A percentile compares a stretch with the other conserved stretches of the same genome.
These are phyloP conservation scores for Rhizoctonia solani DNA, from an alignment of 1,284 basidiomycete genomes.

Conservation along the genomic window DNA sequence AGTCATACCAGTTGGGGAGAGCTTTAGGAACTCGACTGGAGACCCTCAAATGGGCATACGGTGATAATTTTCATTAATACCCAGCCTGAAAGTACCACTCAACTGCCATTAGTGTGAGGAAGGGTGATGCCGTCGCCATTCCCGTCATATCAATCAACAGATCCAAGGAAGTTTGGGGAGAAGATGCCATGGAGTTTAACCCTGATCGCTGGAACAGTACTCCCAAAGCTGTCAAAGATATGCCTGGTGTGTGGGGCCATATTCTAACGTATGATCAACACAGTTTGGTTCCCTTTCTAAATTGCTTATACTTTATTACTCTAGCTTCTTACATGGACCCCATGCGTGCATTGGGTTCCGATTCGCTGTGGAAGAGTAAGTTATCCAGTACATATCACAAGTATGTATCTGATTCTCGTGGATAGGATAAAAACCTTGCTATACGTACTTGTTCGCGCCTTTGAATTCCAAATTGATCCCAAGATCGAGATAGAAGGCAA, in stretches of 20 bases:
- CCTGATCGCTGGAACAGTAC: conserved; percentile 62
- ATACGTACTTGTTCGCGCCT: conserved; percentile 40
- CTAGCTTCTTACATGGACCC: conserved; percentile 42
- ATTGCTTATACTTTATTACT: not conserved
- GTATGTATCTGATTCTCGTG: conserved; percentile 26
- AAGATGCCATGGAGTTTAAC: conserved; percentile 50
- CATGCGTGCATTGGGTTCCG: conserved; percentile 67
- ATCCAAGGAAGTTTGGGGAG: conserved; percentile 57
- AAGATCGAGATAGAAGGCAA: conserved; percentile 23
- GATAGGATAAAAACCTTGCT: conserved; percentile 43
- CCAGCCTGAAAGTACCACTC: not conserved
- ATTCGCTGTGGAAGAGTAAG: conserved; percentile 67
- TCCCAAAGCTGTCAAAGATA: conserved; percentile 50
- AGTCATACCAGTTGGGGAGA: conserved; percentile 45
- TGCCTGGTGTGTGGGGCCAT: conserved; percentile 64
- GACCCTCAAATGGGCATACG: conserved; percentile 46
- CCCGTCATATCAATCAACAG: conserved; percentile 56
- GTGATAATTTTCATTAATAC: conserved; percentile 39
- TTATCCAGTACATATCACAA: conserved; percentile 2
- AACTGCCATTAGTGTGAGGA: conserved; percentile 45
- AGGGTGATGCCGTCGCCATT: conserved; percentile 54
- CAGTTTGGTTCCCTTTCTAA: not conserved
- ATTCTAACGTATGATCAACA: conserved; percentile 56
- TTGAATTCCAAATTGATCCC: conserved; percentile 40
- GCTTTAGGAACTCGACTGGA: conserved; percentile 52